Base-by-base conservation (phyloP, 2,329 filamentous ascomycete species). In the Diplodia intermedia region DNA sequence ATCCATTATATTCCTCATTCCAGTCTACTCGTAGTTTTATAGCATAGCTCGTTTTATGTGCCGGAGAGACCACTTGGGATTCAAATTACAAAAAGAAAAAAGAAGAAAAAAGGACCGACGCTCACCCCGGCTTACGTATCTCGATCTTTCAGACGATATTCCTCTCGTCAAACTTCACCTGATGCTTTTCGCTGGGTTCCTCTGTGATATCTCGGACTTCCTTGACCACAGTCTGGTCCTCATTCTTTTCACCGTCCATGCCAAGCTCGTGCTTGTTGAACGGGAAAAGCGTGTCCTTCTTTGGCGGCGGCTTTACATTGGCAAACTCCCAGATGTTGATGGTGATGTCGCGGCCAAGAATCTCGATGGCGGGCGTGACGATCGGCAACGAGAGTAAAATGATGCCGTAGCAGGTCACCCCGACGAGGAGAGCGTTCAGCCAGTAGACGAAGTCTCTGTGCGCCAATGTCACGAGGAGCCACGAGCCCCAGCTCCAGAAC, bases 401-500 rank as follows among this genome's bases (percentile, higher is more conserved):
- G 4, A 77, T 40, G 2, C 61, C 71, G 69, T 81, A 81, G 38
- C 75, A 79, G 1, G 77, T 77, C 5, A 80, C 69, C 1, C 77
- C 79, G 3, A 78, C 77, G 18, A 79, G 70, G 26, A 78, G 67
- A 14, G 80, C 71, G 31, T 75, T 77, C 47, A 76, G 70, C 65
- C 78, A 76, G 69, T 79, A 81, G 3, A 72, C 70, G 15, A 79
- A 69, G 18, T 70, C 72, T 3, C 71, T 71, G 0, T 71, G 69
- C 4, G 77, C 77, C 18, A 81, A 74, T 53, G 75, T 71, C 2
- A 79, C 72, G 66, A 78, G 73, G 29, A 80, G 74, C 74, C 76
- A 80, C 36, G 74, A 73, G 26, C 79, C 79, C 69, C 78, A 77
- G 56, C 71, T 76, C 79, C 79, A 81, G 82, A 86, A 76, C 73